Conservation (phyloP, 345 rosid genomes). For the Durio zibethinus region DNA sequence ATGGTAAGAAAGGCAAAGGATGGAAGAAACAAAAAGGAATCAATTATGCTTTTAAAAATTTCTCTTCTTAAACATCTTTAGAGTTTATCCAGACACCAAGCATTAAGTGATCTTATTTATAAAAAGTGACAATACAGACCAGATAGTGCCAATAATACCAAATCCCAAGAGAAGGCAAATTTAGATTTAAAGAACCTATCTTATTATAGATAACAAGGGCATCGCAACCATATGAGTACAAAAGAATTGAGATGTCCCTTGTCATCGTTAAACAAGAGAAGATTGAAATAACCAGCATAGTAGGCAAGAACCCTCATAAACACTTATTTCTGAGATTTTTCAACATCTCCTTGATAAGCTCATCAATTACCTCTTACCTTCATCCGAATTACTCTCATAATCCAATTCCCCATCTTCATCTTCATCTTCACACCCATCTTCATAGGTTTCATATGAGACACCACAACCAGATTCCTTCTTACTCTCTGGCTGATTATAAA, state of each 20-base stretch:
- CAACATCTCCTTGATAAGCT: not conserved
- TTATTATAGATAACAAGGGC: not conserved
- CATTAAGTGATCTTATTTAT: not conserved
- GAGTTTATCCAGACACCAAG: not conserved
- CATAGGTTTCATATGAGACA: not conserved
- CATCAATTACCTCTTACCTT: slow-evolving; percentile 12
- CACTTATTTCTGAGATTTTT: not conserved
- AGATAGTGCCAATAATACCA: not conserved
- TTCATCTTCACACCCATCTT: not conserved
- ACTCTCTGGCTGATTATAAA: not conserved
- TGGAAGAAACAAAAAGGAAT: not conserved
- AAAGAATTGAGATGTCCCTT: not conserved
- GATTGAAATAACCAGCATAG: not conserved
- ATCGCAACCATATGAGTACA: not conserved
- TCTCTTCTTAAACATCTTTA: not conserved
- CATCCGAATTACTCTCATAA: not conserved
- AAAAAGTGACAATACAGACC: not conserved
- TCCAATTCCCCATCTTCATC: not conserved
- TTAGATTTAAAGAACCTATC: not conserved
- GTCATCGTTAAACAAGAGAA: not conserved
- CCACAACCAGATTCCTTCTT: not conserved
- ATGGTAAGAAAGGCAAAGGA: not conserved
- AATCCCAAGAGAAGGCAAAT: not conserved
- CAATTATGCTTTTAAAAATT: not conserved
- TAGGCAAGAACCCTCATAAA: not conserved